Percentiles rank a stretch among this genome's conserved stretches.
phyloP scores from a whole-genome alignment of 2,329 filamentous ascomycete species.

The Microdochium bolleyi region DNA sequence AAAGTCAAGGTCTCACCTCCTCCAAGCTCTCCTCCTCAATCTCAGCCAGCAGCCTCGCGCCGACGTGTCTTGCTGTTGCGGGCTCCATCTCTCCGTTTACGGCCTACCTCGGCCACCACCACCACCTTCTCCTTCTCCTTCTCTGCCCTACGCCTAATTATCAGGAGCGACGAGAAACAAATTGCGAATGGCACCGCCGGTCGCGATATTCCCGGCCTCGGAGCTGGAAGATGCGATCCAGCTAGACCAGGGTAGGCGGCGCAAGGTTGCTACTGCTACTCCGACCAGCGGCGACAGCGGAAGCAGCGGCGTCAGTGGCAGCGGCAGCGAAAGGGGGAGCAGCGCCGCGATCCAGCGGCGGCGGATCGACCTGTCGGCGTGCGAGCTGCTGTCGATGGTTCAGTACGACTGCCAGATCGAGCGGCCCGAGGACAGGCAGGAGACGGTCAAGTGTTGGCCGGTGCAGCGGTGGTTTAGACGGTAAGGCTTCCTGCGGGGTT shows the following conservation, averaged over 20 bases:
- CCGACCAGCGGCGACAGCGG: too few species aligned
- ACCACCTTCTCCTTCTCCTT: slow-evolving; percentile 1
- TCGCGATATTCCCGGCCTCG: slow-evolving; percentile 43
- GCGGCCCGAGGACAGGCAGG: slow-evolving; percentile 33
- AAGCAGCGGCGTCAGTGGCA: too few species aligned
- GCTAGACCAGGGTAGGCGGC: slow-evolving; percentile 39
- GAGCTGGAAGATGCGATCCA: slow-evolving; percentile 43
- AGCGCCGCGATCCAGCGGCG: too few species aligned
- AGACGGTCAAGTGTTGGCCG: slow-evolving; percentile 45
- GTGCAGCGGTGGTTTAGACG: slow-evolving; percentile 52
- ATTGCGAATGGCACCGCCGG: slow-evolving; percentile 53
- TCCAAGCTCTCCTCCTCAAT: slow-evolving; percentile 50
- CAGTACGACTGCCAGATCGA: slow-evolving; percentile 54
- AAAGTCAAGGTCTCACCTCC: too few species aligned
- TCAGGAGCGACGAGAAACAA: not conserved
- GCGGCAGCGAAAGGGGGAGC: too few species aligned
- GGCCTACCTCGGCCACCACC: slow-evolving; percentile 2
- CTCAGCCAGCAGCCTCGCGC: slow-evolving; percentile 43
- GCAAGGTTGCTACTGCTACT: slow-evolving; percentile 30
- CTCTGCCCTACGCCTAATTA: not conserved
- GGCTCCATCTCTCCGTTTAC: slow-evolving; percentile 17
- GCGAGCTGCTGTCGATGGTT: slow-evolving; percentile 48
- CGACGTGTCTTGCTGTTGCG: slow-evolving; percentile 31
- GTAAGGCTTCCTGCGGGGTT: too few species aligned
- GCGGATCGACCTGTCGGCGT: slow-evolving; percentile 42